Base-by-base conservation (phyloP, 805 yeast species). In the Candida awuae region DNA sequence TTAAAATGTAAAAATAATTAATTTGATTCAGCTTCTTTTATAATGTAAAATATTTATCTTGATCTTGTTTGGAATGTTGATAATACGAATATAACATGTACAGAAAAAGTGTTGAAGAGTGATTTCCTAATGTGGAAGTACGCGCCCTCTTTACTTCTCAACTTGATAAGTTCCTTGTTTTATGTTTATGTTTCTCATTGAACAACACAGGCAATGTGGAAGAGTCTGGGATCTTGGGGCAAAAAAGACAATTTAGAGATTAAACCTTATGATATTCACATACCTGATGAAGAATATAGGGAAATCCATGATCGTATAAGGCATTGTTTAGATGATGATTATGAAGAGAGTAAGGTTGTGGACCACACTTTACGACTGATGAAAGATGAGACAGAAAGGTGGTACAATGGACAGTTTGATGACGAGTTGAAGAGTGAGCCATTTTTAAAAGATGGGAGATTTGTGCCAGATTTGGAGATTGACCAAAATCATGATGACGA, bases 361-460 rank as follows among this genome's bases (percentile, higher is more conserved):
- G 54, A 51, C 26, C 44, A 43, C 33, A 55, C 60, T 5, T 34
- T 55, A 31, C 38, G 44, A 12, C 27, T 52, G 14, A 55, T 55
- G 29, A 39, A 32, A 38, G 55, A 35, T 17, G 49, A 45, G 29
- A 45, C 49, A 3, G 37, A 36, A 17, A 41, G 37, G 12, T 45
- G 49, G 49, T 20, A 42, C 44, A 49, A 29, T 25, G 13, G 19
- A 31, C 9, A 26, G 27, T 4, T 22, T 21, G n/a, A 25, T 34
- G 13, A 17, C 5, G 14, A 23, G 21, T 17, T 25, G 9, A 17
- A 31, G 8, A 14, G 18, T 3, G 9, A 33, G 12, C 13, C n/a
- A 6, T 14, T 14, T 25, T 12, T 10, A 25, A 6, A n/a, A n/a
- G n/a, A n/a, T n/a, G n/a, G n/a, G n/a, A n/a, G n/a, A n/a, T n/a